Evolutionary conservation across 805 yeast genomes (phyloP), one percentile per base, ranked within the genome.

Genomic region (Ogataea trehaloabstinens): DNA sequence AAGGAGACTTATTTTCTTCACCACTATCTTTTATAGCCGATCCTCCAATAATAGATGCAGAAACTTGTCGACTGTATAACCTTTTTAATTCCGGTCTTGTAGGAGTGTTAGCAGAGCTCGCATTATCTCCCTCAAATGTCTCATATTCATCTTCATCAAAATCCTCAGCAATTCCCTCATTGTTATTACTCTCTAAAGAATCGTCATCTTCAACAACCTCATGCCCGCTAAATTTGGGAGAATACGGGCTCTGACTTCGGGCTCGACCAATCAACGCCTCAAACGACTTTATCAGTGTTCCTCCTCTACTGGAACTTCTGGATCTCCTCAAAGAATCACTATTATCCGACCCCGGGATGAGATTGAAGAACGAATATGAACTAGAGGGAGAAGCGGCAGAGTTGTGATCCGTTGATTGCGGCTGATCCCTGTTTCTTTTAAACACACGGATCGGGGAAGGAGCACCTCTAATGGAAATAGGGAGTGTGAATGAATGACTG

Each of bases 1-100:
- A 10, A 6, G 16, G 22, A 22, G 21, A 30, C 16, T 16, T 13
- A 10, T 10, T 11, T 8, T 30, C 25, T 22, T 22, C 25, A 8
- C 25, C 25, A 12, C 12, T 12, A 8, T 22, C 25, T 12, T 22
- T 22, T 8, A 22, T 22, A 12, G 25, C 13, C 21, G 33, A 30
- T 17, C 33, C 33, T 4, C 83, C 83, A 8, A 77, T 76, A 16
- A 74, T 56, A 2, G 76, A 68, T 18, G 63, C 56, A 32, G 78
- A 77, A 37, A 72, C 42, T 19, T 41, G 20, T 16, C 33, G 40
- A 25, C 40, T 41, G 21, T 37, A 37, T 6, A 38, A 7, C 30
- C 30, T 8, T n/a, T 7, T 7, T 8, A 8, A 7, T 27, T 27
- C 30, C n/a, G n/a, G n/a, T 16, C 8, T 30, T 8, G 33, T 22